Evolutionary conservation across 2,329 filamentous ascomycete genomes (phyloP), one percentile per base, ranked within the genome.

Genomic region (Exophiala sideris): DNA sequence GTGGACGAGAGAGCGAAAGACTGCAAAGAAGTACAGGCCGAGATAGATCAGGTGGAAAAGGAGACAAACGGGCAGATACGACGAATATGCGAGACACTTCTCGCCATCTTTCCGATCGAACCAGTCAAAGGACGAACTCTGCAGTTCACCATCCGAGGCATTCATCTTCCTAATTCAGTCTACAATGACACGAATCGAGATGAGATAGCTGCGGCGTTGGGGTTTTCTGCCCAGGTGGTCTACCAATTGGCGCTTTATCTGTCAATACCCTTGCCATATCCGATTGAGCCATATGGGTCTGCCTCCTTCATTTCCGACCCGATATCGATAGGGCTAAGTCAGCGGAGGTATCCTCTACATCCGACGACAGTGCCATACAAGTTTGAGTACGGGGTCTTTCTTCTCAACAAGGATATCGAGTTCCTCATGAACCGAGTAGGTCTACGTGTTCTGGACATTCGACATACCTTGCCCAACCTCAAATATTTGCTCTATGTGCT

Each of bases 371-470:
- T 90, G 0, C 84, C 91, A 42, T 97, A 92, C 74, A 85, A 92
- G 2, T 97, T 97, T 70, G 92, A 97, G 65, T 99, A 97, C 69
- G 94, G 80, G 9, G 94, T 96, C 67, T 99, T 97, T 65, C 76
- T 97, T n/a, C 79, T 99, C 11, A 97, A 97, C 74, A 96, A 97
- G 72, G 78, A 97, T 66, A 91, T 99, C 52, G 91, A 97, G 63
- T 77, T 85, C 45, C 68, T 87, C 9, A 75, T 83, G 63, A 80
- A 78, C 56, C 73, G 76, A 1, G 85, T 91, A 61, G 87, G 87
- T 0, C 75, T 96, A 10, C 85, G 86, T 44, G 85, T 95, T 1
- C 80, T 96, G 59, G 94, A 99, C 66, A 90, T 96, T 14, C 82
- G 94, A 3, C 90, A 97, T 63, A 95, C 92, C 0, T 74, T 97